Evolutionary conservation across 2,329 filamentous ascomycete species (phyloP).

Genomic region (Pezicula neosporulosa): DNA sequence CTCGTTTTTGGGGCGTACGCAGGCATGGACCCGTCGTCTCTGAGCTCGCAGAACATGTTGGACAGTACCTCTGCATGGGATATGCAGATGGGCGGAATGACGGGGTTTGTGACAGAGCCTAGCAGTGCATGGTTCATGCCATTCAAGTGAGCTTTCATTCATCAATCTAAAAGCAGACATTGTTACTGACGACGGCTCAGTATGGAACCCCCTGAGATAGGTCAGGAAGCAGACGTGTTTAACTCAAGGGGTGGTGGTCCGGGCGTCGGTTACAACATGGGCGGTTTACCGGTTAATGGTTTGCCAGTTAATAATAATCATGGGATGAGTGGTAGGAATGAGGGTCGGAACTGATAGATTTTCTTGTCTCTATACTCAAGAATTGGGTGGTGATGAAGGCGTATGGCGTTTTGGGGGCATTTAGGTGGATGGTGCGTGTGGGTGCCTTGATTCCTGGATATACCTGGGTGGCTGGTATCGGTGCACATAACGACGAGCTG

Average conservation of each 20-base stretch:
- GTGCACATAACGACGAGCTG: too few species aligned
- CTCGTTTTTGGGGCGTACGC: conserved; percentile 73
- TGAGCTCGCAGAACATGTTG: conserved; percentile 19
- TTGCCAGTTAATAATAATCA: conserved; percentile 18
- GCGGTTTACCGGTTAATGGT: conserved; percentile 18
- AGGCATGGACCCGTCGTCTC: conserved; percentile 40
- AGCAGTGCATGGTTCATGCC: conserved; percentile 86
- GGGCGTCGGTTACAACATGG: conserved; percentile 14
- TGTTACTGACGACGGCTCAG: not conserved
- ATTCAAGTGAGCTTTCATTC: conserved; percentile 75
- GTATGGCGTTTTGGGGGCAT: conserved; percentile 3
- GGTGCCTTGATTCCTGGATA: too few species aligned
- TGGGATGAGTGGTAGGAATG: conserved; percentile 32
- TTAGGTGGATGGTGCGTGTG: not conserved
- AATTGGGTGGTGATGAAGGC: conserved; percentile 2
- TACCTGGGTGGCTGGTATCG: too few species aligned
- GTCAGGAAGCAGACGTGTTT: conserved; percentile 38
- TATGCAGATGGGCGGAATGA: conserved; percentile 22
- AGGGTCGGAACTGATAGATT: conserved; percentile 4
- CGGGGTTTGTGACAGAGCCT: conserved; percentile 34
- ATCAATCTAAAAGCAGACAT: conserved; percentile 38
- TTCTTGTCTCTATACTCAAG: not conserved
- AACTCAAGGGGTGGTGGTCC: conserved; percentile 14
- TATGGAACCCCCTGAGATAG: conserved; percentile 69
- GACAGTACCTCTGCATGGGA: conserved; percentile 23